Evolutionary conservation across 768 basidiomycete species (phyloP).

Genomic region (Rhodocollybia butyracea): DNA sequence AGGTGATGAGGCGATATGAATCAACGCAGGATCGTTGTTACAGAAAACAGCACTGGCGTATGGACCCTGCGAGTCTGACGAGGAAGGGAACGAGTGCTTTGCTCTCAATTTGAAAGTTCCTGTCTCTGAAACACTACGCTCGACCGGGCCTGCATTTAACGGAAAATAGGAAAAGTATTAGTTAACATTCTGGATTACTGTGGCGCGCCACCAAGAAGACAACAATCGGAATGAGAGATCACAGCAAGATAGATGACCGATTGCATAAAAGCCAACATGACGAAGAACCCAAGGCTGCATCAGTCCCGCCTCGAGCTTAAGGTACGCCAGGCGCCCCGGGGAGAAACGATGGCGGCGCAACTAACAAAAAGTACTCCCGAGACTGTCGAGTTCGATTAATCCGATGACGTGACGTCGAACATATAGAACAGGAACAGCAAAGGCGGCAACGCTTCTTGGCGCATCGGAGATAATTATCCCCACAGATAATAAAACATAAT

Average conservation of each 20-base stretch:
- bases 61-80: background rate
- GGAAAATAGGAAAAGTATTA: background rate
- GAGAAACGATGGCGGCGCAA: background rate
- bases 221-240: too few species aligned
- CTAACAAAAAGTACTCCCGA: background rate
- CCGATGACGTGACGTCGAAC: too few species aligned
- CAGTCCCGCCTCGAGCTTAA: background rate
- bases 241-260: background rate
- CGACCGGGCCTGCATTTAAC: conserved; percentile 3
- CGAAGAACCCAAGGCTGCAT: background rate
- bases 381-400: too few species aligned
- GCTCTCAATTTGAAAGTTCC: background rate
- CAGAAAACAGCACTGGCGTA: background rate
- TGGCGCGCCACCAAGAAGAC: conserved; percentile 1
- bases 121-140: background rate
- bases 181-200: background rate
- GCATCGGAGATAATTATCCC: too few species aligned
- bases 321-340: background rate
- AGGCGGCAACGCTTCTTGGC: background rate
- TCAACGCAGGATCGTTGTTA: background rate
- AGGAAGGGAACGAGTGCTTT: background rate
- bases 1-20: background rate
- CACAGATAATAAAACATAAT: too few species aligned
- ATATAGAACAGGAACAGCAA: background rate
- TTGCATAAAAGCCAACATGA: background rate